A percentile compares a stretch with the other conserved stretches of the same genome.
Evolutionary conservation across 768 basidiomycete species (phyloP).

Genomic region (Termitomyces sp.): DNA sequence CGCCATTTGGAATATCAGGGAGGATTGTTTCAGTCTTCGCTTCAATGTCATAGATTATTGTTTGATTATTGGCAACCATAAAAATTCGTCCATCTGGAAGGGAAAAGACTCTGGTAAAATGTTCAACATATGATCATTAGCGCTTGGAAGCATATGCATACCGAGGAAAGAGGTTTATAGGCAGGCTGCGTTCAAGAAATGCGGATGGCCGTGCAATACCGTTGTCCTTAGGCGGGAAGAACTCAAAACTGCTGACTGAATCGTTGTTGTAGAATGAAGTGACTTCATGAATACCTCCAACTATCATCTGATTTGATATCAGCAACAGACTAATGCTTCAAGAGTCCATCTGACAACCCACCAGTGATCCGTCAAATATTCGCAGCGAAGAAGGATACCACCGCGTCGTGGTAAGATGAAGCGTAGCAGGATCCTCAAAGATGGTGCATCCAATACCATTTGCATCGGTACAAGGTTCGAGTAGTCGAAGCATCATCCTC

Average conservation of each 20-base stretch:
- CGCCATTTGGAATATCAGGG: slow-evolving; percentile 40
- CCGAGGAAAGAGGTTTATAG: slow-evolving; percentile 21
- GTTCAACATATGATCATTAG: not conserved
- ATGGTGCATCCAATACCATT: slow-evolving; percentile 28
- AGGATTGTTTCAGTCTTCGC: slow-evolving; percentile 35
- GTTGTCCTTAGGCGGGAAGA: slow-evolving; percentile 27
- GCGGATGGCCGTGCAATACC: slow-evolving; percentile 25
- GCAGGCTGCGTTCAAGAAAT: slow-evolving; percentile 22
- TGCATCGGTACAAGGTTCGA: slow-evolving; percentile 34
- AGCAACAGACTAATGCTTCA: not conserved
- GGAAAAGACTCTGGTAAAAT: not conserved
- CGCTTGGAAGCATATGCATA: slow-evolving; percentile 8
- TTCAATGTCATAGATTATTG: slow-evolving; percentile 39
- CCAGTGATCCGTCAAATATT: slow-evolving; percentile 29
- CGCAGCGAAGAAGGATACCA: slow-evolving; percentile 40
- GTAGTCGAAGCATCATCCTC: slow-evolving; percentile 33
- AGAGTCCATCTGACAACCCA: not conserved
- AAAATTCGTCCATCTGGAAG: slow-evolving; percentile 40
- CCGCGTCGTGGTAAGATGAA: slow-evolving; percentile 32
- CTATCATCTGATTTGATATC: slow-evolving; percentile 17
- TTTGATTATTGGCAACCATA: slow-evolving; percentile 35
- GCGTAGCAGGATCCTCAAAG: slow-evolving; percentile 30
- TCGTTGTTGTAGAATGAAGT: slow-evolving; percentile 41
- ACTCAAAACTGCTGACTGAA: slow-evolving; percentile 52
- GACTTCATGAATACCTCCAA: slow-evolving; percentile 8